Evolutionary conservation across 2,329 filamentous ascomycete species (phyloP), one percentile per base, ranked within the genome.

Genomic region (Curvularia hawaiiensis): DNA sequence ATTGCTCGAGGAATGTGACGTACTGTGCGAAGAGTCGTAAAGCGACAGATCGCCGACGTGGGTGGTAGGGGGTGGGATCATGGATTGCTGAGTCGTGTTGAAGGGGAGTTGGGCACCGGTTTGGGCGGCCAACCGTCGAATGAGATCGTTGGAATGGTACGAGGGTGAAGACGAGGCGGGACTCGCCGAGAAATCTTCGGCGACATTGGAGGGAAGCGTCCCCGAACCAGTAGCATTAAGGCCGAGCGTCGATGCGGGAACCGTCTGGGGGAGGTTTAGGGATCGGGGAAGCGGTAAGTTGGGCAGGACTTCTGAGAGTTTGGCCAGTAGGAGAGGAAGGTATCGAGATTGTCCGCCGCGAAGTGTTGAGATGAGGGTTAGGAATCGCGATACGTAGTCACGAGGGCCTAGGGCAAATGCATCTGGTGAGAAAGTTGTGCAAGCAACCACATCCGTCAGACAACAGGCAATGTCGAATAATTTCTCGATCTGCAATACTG

Each of bases 321-420:
- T 95, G 72, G 84, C 85, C 54, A 95, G 78, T 1, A 96, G 82
- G 0, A 96, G 82, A 3, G 91, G 91, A 14, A 94, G 80, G 71
- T 92, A 95, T 50, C 89, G 88, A 60, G 89, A 84, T 55, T 93
- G 84, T 7, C 90, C 90, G 56, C 86, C 88, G n/a, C 90, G 89
- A 18, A 95, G 82, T 9, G 86, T 80, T 2, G 88, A 87, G 2
- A 92, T 80, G 9, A 92, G 82, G 57, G 84, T 85, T 40, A 90
- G 78, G 30, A 93, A 83, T 12, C 75, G 86, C 59, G 86, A 86
- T 5, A 96, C 84, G 69, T 91, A 88, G 67, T 94, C 90, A 35
- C 87, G 87, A 3, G 91, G 90, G 8, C 71, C 74, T 38, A 75
- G 62, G 11, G 73, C 69, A 70, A 91, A 92, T n/a, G 76, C 75